Conservation (phyloP, 106 monocot species). For the Platanthera guangdongensis region DNA sequence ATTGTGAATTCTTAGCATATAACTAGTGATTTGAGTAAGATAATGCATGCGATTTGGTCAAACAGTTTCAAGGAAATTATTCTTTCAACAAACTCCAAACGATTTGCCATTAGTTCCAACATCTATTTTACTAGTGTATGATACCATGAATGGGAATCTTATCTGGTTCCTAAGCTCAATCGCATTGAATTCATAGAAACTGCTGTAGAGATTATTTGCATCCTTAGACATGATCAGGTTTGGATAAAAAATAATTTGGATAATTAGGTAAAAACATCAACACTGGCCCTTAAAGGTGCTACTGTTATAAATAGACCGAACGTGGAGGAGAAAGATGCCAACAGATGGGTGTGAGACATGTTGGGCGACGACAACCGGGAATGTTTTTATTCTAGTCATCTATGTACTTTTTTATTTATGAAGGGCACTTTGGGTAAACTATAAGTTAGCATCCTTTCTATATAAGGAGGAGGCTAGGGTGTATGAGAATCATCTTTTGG, state of each 20-base stretch:
- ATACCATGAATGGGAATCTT: neutral
- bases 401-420: too few relatives aligned
- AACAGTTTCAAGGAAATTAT: neutral
- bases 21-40: neutral
- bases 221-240: neutral
- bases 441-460: too few relatives aligned
- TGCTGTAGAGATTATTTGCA: neutral
- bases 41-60: neutral
- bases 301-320: neutral
- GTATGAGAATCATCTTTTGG: too few relatives aligned
- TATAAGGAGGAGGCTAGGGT: too few relatives aligned
- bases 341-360: too few relatives aligned
- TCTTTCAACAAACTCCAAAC: neutral
- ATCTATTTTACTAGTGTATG: neutral
- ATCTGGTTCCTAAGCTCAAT: neutral
- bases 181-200: neutral
- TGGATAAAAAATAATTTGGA: neutral
- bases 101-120: neutral
- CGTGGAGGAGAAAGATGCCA: too few relatives aligned
- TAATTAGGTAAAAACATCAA: neutral
- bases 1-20: neutral
- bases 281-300: neutral
- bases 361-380: too few relatives aligned
- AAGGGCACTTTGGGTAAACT: too few relatives aligned
- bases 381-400: too few relatives aligned